Percentiles rank a stretch among this genome's conserved stretches.
Evolutionary conservation across 768 basidiomycete genomes (phyloP).

Genomic region (Leucocoprinus sp.): DNA sequence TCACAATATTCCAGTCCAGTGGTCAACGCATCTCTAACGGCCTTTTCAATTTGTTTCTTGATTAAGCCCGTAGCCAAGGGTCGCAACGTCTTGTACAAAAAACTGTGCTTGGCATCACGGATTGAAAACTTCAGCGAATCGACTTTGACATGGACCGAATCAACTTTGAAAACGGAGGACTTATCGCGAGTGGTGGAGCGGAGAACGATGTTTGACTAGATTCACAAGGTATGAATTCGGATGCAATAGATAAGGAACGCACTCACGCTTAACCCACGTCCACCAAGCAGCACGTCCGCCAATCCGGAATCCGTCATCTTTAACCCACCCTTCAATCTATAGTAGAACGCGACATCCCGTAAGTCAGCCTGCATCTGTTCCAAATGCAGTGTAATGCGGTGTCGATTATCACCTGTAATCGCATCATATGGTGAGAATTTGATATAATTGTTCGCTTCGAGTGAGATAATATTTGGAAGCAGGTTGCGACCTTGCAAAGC

Average conservation of each 20-base stretch:
- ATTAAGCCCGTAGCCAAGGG: constrained; percentile 77
- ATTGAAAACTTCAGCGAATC: constrained; percentile 86
- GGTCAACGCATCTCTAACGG: constrained; percentile 54
- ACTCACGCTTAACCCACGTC: constrained; percentile 66
- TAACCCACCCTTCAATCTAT: constrained; percentile 80
- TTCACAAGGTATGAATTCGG: not conserved
- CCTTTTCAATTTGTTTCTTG: constrained; percentile 59
- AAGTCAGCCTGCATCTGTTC: constrained; percentile 90
- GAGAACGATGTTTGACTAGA: constrained; percentile 52
- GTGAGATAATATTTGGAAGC: constrained; percentile 68
- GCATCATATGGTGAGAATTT: constrained; percentile 75
- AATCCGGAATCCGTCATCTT: constrained; percentile 77
- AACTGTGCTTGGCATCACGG: constrained; percentile 84
- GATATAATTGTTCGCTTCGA: constrained; percentile 76
- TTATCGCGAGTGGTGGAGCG: constrained; percentile 52
- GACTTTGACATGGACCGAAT: constrained; percentile 70
- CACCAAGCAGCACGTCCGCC: constrained; percentile 80
- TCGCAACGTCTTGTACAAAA: constrained; percentile 77
- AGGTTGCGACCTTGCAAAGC: constrained; percentile 83
- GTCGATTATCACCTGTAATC: constrained; percentile 51
- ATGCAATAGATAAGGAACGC: not conserved
- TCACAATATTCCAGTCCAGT: constrained; percentile 85
- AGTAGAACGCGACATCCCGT: constrained; percentile 89
- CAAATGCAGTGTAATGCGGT: constrained; percentile 69
- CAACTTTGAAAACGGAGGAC: constrained; percentile 65